Evolutionary conservation across 2,329 filamentous ascomycete species (phyloP).

Genomic region (Cercospora beticola): DNA sequence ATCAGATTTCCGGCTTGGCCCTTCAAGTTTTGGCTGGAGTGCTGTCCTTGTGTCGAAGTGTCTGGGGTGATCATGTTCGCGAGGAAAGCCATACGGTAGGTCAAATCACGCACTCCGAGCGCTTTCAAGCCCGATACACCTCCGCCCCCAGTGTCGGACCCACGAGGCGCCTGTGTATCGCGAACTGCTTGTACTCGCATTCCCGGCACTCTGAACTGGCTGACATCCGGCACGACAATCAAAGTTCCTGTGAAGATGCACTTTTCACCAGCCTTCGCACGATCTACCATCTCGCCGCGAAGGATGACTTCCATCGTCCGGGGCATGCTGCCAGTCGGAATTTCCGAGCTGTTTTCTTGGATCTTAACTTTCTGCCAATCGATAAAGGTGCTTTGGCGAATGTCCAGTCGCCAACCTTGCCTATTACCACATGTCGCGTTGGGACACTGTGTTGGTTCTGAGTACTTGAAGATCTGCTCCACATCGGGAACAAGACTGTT

Average conservation of each 20-base stretch:
- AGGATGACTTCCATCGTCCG: conserved; percentile 96
- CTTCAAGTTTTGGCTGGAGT: conserved; percentile 63
- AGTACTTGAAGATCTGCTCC: conserved; percentile 96
- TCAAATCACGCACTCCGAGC: conserved; percentile 90
- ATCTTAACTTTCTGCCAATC: conserved; percentile 99
- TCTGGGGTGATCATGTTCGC: conserved; percentile 95
- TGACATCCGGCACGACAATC: conserved; percentile 96
- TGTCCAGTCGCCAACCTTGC: conserved; percentile 92
- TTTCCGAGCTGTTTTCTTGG: conserved; percentile 97
- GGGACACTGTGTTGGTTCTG: conserved; percentile 92
- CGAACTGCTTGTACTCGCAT: conserved; percentile 78
- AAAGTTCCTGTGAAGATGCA: conserved; percentile 96
- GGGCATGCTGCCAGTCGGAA: conserved; percentile 97
- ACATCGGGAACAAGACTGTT: conserved; percentile 82
- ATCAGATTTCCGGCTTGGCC: conserved; percentile 82
- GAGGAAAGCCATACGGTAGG: conserved; percentile 93
- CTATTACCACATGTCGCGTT: conserved; percentile 86
- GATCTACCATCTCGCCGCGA: conserved; percentile 94
- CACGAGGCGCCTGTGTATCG: conserved; percentile 73
- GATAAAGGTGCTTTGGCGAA: conserved; percentile 93
- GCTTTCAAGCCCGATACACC: conserved; percentile 88
- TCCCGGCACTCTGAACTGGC: conserved; percentile 87
- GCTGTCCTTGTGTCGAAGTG: conserved; percentile 72
- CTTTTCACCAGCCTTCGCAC: conserved; percentile 95
- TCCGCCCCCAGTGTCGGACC: conserved; percentile 71